A percentile compares a stretch with the other conserved stretches of the same genome.
Conservation (phyloP, 805 yeast species). For the Tetrapisispora arboricola region DNA sequence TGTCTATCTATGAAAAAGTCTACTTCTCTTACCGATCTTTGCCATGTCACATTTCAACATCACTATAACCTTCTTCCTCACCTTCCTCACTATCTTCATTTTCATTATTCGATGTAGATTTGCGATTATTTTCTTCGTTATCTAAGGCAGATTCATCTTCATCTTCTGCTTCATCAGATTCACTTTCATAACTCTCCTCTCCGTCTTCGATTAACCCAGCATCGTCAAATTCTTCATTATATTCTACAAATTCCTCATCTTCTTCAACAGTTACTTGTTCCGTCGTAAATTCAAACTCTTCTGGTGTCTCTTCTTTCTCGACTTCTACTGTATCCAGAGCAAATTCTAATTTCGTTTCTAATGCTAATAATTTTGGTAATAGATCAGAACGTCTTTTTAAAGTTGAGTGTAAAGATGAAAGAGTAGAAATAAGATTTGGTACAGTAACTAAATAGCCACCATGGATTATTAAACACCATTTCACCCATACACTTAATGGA, state of each 20-base stretch:
- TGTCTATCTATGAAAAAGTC: not conserved
- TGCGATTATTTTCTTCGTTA: constrained; percentile 1
- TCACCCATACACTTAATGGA: constrained; percentile 62
- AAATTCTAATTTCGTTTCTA: constrained; percentile 75
- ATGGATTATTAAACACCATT: constrained; percentile 73
- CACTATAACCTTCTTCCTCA: constrained; percentile 4
- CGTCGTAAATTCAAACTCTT: constrained; percentile 31
- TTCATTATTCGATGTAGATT: no score
- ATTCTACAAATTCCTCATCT: constrained; percentile 52
- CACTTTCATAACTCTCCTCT: constrained; percentile 32
- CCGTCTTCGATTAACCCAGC: constrained; percentile 39
- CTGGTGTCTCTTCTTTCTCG: constrained; percentile 28
- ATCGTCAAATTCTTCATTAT: constrained; percentile 53
- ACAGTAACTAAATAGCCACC: constrained; percentile 52
- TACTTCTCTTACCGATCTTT: not conserved
- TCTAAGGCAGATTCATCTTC: constrained; percentile 2
- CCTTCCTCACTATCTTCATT: no score
- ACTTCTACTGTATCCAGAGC: constrained; percentile 55
- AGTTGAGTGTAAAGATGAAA: constrained; percentile 56
- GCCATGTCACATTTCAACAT: constrained; percentile 2
- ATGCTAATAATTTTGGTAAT: constrained; percentile 60
- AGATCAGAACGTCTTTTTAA: constrained; percentile 55
- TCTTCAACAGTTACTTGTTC: constrained; percentile 26
- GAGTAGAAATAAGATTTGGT: constrained; percentile 41
- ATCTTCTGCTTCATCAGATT: constrained; percentile 23